Evolutionary conservation across 2,329 filamentous ascomycete genomes (phyloP).

Genomic region (Exophiala alcalophila): DNA sequence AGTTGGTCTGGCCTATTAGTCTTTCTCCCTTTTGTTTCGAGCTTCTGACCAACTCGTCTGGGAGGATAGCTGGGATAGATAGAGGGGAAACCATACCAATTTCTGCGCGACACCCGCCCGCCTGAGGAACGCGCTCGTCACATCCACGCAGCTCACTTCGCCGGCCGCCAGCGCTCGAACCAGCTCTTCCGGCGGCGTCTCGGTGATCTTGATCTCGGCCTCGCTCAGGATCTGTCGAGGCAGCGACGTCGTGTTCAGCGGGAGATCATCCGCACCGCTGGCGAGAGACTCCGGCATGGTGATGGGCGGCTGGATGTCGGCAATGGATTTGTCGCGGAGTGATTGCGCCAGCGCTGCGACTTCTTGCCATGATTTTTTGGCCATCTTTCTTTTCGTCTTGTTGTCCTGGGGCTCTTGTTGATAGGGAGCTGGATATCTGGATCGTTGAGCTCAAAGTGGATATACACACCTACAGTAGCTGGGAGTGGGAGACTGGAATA

Average conservation of each 20-base stretch:
- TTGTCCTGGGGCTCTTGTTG: too few species aligned
- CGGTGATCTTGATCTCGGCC: slow-evolving; percentile 52
- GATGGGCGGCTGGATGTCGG: slow-evolving; percentile 27
- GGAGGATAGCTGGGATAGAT: too few species aligned
- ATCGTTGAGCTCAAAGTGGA: too few species aligned
- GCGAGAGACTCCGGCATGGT: slow-evolving; percentile 9
- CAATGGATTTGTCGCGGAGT: slow-evolving; percentile 28
- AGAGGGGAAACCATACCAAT: too few species aligned
- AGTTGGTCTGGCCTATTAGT: too few species aligned
- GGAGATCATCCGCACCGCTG: too few species aligned
- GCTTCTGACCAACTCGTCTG: too few species aligned
- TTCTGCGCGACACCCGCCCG: slow-evolving; percentile 34
- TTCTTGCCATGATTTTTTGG: slow-evolving; percentile 23
- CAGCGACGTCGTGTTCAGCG: slow-evolving; percentile 40
- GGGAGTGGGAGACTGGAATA: too few species aligned
- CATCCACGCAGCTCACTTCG: slow-evolving; percentile 45
- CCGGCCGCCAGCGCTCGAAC: slow-evolving; percentile 44
- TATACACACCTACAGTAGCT: too few species aligned
- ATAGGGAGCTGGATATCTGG: too few species aligned
- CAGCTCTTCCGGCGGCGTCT: slow-evolving; percentile 44
- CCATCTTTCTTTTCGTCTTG: too few species aligned
- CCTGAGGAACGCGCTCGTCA: slow-evolving; percentile 56
- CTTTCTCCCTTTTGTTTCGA: too few species aligned
- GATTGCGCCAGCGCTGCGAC: slow-evolving; percentile 18
- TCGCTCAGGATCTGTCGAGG: slow-evolving; percentile 46